Evolutionary conservation across 2,329 filamentous ascomycete genomes (phyloP).

Genomic region (Epichloe uncinata): DNA sequence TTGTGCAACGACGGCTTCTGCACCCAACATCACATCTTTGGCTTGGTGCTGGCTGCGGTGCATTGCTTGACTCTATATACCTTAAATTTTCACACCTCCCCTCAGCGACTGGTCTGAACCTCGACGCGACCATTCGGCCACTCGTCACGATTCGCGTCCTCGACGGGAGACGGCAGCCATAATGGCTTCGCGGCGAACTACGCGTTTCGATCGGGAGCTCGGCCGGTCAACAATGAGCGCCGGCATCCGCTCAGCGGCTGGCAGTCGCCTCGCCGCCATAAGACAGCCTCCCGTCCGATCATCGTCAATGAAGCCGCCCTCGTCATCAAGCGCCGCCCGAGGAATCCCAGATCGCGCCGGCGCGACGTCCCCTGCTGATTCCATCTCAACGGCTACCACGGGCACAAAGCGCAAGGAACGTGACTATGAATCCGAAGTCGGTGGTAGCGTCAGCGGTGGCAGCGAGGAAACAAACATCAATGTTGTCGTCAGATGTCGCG

Average conservation of each 20-base stretch:
- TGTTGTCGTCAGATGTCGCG: constrained; percentile 88
- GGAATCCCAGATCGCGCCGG: constrained; percentile 4
- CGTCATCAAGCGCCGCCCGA: constrained; percentile 1
- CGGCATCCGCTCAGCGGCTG: constrained; percentile 1
- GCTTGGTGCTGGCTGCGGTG: not conserved
- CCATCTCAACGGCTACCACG: constrained; percentile 37
- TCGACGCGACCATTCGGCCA: not conserved
- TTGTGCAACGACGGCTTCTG: constrained; percentile 1
- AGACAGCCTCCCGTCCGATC: constrained; percentile 3
- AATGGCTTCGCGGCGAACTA: constrained; percentile 8
- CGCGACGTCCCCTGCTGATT: constrained; percentile 47
- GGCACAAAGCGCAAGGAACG: constrained; percentile 76
- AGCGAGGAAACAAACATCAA: constrained; percentile 91
- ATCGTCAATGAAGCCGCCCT: constrained; percentile 3
- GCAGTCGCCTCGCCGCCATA: constrained; percentile 1
- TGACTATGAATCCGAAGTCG: constrained; percentile 55
- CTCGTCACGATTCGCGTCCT: not conserved
- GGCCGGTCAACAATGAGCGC: constrained; percentile 4
- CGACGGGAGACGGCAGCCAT: not conserved
- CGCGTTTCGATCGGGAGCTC: constrained; percentile 7
- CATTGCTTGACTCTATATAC: not conserved
- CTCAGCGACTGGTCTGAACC: not conserved
- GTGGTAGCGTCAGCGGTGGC: constrained; percentile 8
- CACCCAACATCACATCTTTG: not conserved
- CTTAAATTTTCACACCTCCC: not conserved